Evolutionary conservation across 352 stramenopile species (phyloP), one percentile per base, ranked within the genome.

Genomic region (Discostella stelligera): DNA sequence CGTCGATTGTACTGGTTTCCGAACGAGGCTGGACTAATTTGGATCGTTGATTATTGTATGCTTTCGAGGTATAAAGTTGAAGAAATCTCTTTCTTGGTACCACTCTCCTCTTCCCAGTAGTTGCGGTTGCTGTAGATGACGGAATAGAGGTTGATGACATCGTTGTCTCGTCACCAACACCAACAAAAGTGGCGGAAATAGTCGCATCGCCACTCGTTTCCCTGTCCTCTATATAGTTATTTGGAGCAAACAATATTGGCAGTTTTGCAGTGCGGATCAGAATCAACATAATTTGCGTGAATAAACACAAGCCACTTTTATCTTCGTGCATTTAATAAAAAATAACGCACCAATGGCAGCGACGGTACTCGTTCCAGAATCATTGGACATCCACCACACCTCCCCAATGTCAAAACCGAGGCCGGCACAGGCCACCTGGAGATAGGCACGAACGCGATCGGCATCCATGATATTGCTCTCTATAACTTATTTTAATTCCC

Each of bases 331-430:
- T n/a, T n/a, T n/a, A n/a, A 52, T 11, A n/a, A n/a, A 44, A 37
- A 53, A 66, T 39, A 41, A 81, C 77, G 77, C 77, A 84, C 80
- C 85, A 66, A 93, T 90, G 16, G 70, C 48, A 10, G 81, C 79
- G 25, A 91, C 66, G n/a, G 85, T 82, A 48, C 60, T 77, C 13
- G 65, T 76, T 30, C 74, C 78, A 48, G 82, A 71, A 41, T 87
- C 80, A 49, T 91, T 87, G 9, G 80, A 84, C 37, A 84, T 88
- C 84, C 84, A 93, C 88, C 88, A 93, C 41, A 93, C 80, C 49
- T 93, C 88, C 50, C 88, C 88, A 64, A 93, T 91, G 50, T 93
- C 88, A 68, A 92, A 93, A 5, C 88, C 88, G 37, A 93, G 80
- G 27, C 85, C 88, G 11, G 84, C 72, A 63, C 88, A 93, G 61